Base-by-base conservation (phyloP, 2,329 filamentous ascomycete genomes). In the Trichoderma cornu-damae region DNA sequence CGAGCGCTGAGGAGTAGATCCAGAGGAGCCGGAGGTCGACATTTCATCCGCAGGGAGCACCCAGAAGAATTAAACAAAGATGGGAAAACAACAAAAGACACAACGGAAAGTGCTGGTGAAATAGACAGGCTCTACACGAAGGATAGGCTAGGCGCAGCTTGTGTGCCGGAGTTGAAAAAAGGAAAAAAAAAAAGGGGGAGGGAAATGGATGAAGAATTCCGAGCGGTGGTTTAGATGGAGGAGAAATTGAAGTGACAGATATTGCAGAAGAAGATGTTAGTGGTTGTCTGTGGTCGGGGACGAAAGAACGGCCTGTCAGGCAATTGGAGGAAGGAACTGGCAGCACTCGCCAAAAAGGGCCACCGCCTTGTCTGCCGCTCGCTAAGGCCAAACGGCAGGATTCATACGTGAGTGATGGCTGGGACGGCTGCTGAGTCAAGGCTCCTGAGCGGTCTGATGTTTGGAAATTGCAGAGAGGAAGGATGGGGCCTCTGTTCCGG, bases 161-260 rank as follows among this genome's bases (percentile, higher is more conserved):
- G 32, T 28, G 40, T 55, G 42, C 42, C 44, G 32, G 64, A 62
- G 59, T 63, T 63, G 66, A 62, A 66, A 16, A 20, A 26, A 24
- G n/a, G 14, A 64, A 63, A 67, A 65, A 65, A 64, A 63, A 67
- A 65, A 65, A 66, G 64, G 58, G 59, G 67, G 61, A 63, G 24
- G 11, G 34, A 40, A 57, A 26, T 16, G 7, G n/a, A 28, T 50
- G 59, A 28, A 51, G 52, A 32, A 35, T 59, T 28, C 34, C 24
- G 49, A 47, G 26, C 28, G 44, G 44, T 34, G 43, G 35, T 53
- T 37, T 35, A 58, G 54, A 38, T 32, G 30, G 22, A 50, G 54
- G 51, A 60, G 37, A 55, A 47, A 43, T 51, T 34, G 22, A 20
- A 22, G 43, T 32, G 37, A 34, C 38, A 59, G 40, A 55, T 46